phyloP scores from a whole-genome alignment of 768 basidiomycete species.

The Boletus eberwhitei region DNA sequence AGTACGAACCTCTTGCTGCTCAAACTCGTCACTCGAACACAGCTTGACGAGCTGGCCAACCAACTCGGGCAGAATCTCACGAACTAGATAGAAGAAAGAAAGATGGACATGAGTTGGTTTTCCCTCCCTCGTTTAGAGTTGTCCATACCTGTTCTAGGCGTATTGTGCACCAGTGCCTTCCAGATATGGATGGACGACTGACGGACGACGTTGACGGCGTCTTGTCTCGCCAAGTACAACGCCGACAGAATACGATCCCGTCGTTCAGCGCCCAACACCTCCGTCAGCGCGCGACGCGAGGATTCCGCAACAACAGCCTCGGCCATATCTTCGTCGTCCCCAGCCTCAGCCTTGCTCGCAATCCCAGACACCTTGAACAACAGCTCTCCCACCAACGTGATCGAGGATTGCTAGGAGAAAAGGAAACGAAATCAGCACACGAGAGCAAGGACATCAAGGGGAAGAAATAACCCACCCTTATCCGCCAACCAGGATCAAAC shows the following conservation, averaged over 20 bases:
- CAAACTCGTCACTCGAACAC: constrained; percentile 73
- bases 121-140: background rate
- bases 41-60: constrained; percentile 73
- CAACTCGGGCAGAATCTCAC: constrained; percentile 88
- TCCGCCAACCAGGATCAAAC: constrained; percentile 94
- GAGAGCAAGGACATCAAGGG: background rate
- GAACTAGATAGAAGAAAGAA: constrained; percentile 44
- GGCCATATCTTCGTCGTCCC: constrained; percentile 66
- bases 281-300: constrained; percentile 81
- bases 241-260: constrained; percentile 89
- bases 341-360: constrained; percentile 74
- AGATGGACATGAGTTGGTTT: background rate
- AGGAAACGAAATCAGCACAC: background rate
- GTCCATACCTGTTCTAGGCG: constrained; percentile 75
- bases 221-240: constrained; percentile 91
- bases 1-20: constrained; percentile 79
- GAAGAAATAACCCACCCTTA: constrained; percentile 57
- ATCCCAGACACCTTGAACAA: constrained; percentile 97
- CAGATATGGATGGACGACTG: constrained; percentile 93
- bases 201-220: constrained; percentile 83
- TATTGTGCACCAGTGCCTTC: constrained; percentile 97
- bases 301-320: constrained; percentile 69
- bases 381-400: constrained; percentile 92
- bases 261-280: constrained; percentile 84
- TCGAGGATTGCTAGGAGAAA: constrained; percentile 78